Percentiles rank a stretch among this genome's conserved stretches.
phyloP scores from a whole-genome alignment of 2,329 filamentous ascomycete genomes.

The Juglanconis oblonga region DNA sequence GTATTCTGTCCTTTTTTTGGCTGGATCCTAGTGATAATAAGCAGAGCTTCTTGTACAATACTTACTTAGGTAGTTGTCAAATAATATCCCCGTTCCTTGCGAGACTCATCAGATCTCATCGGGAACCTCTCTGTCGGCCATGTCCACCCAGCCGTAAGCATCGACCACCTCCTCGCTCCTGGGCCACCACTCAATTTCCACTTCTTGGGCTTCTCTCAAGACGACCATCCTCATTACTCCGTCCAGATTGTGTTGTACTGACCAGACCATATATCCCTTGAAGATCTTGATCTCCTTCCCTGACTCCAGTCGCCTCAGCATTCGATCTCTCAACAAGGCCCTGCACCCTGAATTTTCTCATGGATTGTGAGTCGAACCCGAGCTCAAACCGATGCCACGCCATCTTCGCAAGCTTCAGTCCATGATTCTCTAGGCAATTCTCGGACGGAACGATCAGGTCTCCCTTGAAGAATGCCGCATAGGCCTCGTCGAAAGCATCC shows the following conservation, averaged over 20 bases:
- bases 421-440: slow-evolving; percentile 5
- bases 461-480: no score
- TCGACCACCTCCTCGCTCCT: slow-evolving; percentile 4
- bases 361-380: slow-evolving; percentile 3
- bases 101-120: not conserved
- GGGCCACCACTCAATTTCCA: slow-evolving; percentile 6
- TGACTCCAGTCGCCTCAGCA: slow-evolving; percentile 14
- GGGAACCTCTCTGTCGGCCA: not conserved
- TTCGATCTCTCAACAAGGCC: slow-evolving; percentile 8
- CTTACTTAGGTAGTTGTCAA: not conserved
- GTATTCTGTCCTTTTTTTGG: not conserved
- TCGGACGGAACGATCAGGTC: no score
- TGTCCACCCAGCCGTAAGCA: slow-evolving; percentile 7
- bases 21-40: not conserved
- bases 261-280: slow-evolving; percentile 8
- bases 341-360: slow-evolving; percentile 6
- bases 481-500: no score
- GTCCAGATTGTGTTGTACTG: slow-evolving; percentile 9
- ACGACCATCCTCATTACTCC: slow-evolving; percentile 6
- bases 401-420: slow-evolving; percentile 2
- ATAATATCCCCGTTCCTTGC: no score
- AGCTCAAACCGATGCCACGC: slow-evolving; percentile 11
- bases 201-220: not conserved
- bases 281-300: slow-evolving; percentile 13
- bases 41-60: no score